Conservation (phyloP, 2,329 filamentous ascomycete genomes). For the Fusarium setosum region DNA sequence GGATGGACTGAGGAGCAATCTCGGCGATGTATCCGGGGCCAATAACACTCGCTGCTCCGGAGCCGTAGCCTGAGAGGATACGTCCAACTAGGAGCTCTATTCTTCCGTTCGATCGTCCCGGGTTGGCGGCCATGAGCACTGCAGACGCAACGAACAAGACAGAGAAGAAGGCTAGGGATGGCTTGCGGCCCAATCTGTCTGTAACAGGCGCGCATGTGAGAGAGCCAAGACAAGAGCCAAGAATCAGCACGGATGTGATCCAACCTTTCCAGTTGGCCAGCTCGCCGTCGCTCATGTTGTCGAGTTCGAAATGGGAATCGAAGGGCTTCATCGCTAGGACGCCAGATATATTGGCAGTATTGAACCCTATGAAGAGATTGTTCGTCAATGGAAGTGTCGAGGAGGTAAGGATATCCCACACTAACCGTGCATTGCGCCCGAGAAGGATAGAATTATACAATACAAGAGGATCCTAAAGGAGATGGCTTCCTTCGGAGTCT, state of each 20-base stretch:
- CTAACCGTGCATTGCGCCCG: conserved; percentile 14
- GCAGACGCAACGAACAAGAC: conserved; percentile 5
- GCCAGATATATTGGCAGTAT: conserved; percentile 17
- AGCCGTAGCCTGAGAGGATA: conserved; percentile 8
- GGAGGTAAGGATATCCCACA: not conserved
- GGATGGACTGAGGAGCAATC: conserved; percentile 12
- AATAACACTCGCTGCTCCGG: conserved; percentile 13
- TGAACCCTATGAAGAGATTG: conserved; percentile 6
- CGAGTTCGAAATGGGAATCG: conserved; percentile 4
- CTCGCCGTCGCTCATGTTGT: not conserved
- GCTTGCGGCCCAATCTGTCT: conserved; percentile 9
- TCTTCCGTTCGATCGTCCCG: not conserved
- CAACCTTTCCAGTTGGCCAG: conserved; percentile 13
- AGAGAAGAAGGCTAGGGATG: conserved; percentile 7
- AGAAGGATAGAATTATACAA: conserved; percentile 16
- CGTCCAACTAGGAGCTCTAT: conserved; percentile 10
- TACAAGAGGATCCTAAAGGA: conserved; percentile 20
- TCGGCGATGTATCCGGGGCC: conserved; percentile 13
- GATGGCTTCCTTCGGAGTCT: conserved; percentile 8
- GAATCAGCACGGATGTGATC: conserved; percentile 13
- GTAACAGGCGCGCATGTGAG: conserved; percentile 12
- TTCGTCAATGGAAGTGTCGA: not conserved
- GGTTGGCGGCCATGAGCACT: conserved; percentile 9
- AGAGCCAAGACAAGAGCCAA: conserved; percentile 10
- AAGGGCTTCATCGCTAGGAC: conserved; percentile 15